Evolutionary conservation across 2,329 filamentous ascomycete species (phyloP).

Genomic region (Mariannaea sp.): DNA sequence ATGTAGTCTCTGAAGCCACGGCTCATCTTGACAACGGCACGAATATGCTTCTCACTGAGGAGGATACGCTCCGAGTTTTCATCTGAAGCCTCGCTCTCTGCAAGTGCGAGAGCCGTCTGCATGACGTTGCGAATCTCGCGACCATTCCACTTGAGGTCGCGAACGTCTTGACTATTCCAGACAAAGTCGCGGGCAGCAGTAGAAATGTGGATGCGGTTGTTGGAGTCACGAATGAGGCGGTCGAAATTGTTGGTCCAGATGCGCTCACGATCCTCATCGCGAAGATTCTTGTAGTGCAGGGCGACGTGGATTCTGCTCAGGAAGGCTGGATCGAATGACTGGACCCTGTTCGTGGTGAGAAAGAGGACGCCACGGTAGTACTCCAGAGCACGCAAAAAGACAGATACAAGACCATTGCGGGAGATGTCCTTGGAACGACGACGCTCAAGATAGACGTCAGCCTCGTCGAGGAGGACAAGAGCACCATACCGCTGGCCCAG

Average conservation of each 20-base stretch:
- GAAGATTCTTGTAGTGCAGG: constrained; percentile 51
- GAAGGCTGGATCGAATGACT: constrained; percentile 54
- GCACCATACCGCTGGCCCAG: constrained; percentile 56
- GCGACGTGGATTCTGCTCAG: constrained; percentile 56
- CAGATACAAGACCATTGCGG: constrained; percentile 54
- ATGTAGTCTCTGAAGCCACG: constrained; percentile 43
- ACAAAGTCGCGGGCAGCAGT: constrained; percentile 48
- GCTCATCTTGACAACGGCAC: constrained; percentile 45
- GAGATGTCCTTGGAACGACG: constrained; percentile 50
- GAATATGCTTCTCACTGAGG: constrained; percentile 41
- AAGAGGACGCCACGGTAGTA: constrained; percentile 57
- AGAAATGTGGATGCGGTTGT: constrained; percentile 44
- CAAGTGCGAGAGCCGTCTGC: constrained; percentile 52
- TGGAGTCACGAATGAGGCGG: constrained; percentile 49
- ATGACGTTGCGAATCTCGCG: constrained; percentile 50
- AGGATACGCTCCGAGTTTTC: constrained; percentile 39
- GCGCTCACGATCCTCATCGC: constrained; percentile 48
- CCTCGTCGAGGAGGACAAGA: constrained; percentile 62
- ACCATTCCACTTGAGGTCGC: constrained; percentile 48
- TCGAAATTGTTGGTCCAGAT: constrained; percentile 55
- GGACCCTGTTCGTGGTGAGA: constrained; percentile 56
- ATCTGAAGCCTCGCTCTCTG: constrained; percentile 48
- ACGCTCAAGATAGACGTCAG: constrained; percentile 63
- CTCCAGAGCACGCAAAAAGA: constrained; percentile 57
- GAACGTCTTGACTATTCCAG: constrained; percentile 45